Evolutionary conservation across 345 rosid species (phyloP).

Genomic region (Heritiera littoralis): DNA sequence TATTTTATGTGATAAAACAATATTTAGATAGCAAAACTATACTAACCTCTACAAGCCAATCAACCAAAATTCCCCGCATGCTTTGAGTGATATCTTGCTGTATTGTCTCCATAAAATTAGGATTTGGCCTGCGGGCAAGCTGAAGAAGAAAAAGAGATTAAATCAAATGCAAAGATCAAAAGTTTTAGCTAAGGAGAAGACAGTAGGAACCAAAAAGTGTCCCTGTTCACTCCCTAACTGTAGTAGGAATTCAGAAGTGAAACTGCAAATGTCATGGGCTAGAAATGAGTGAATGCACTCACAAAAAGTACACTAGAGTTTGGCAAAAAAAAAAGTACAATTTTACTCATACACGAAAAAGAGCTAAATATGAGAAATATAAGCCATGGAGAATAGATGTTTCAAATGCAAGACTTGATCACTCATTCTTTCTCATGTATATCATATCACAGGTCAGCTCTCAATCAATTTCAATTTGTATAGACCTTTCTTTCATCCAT

Average conservation of each 20-base stretch:
- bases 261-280: not conserved
- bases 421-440: not conserved
- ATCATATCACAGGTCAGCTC: not conserved
- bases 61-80: conserved; percentile 88
- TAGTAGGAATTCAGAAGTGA: conserved; percentile 7
- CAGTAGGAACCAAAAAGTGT: not conserved
- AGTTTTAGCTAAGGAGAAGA: not conserved
- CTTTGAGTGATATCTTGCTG: conserved; percentile 77
- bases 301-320: not conserved
- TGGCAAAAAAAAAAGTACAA: too few species aligned
- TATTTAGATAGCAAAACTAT: not conserved
- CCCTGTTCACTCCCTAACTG: conserved; percentile 4
- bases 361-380: not conserved
- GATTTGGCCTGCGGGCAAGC: conserved; percentile 64
- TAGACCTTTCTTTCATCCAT: not conserved
- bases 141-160: conserved; percentile 32
- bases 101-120: conserved; percentile 64
- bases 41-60: conserved; percentile 99
- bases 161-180: conserved; percentile 18
- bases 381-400: not conserved
- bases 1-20: not conserved
- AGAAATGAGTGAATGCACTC: conserved; percentile 7
- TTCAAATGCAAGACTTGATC: not conserved
- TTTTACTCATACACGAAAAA: not conserved
- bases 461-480: not conserved